Evolutionary conservation across 768 basidiomycete species (phyloP).

Genomic region (Boletus subcaerulescens): DNA sequence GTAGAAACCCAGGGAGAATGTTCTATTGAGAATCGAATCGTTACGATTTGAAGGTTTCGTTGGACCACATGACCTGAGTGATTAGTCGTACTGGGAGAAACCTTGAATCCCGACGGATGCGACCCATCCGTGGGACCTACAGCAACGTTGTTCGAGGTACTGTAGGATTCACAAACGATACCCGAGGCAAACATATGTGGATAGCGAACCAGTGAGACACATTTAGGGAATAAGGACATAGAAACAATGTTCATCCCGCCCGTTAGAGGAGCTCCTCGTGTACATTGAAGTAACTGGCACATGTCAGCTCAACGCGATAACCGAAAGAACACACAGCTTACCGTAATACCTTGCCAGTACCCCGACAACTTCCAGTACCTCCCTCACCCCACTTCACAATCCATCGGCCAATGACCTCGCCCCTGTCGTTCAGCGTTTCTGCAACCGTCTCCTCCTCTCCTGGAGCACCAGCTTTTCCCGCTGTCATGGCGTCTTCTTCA

Average conservation of each 20-base stretch:
- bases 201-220: neutral
- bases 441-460: conserved; percentile 77
- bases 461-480: conserved; percentile 33
- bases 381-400: conserved; percentile 70
- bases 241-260: neutral
- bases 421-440: conserved; percentile 61
- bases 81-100: neutral
- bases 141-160: too few relatives aligned
- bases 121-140: neutral
- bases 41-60: neutral
- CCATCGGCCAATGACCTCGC: conserved; percentile 70
- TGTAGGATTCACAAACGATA: neutral
- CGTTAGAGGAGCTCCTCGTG: conserved; percentile 46
- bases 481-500: conserved; percentile 31
- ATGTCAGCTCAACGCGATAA: neutral
- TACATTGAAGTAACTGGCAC: conserved; percentile 47
- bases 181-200: neutral
- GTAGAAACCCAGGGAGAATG: neutral
- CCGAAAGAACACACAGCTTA: conserved; percentile 33
- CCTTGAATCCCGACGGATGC: neutral
- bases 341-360: conserved; percentile 65
- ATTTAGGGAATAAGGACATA: neutral
- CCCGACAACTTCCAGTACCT: conserved; percentile 60
- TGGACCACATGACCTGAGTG: neutral
- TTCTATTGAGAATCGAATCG: neutral